These are phyloP conservation scores for Torrubiella hemipterigena DNA, from an alignment of 2,329 filamentous ascomycete genomes.

Conservation along the genomic window DNA sequence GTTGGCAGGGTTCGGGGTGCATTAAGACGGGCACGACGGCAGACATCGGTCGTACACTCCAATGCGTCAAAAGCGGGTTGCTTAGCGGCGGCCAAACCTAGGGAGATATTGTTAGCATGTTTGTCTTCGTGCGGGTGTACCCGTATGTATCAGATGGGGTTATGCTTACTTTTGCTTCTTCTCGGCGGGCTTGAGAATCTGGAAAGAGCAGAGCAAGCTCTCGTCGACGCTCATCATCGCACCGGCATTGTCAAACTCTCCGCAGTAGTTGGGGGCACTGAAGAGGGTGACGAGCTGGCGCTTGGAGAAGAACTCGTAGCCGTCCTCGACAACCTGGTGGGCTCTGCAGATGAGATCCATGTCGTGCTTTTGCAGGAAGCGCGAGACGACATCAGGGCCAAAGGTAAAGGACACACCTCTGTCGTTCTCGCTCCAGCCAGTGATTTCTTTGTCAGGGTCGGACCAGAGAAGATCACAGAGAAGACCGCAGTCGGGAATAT, in stretches of 20 bases:
- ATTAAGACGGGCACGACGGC: no score
- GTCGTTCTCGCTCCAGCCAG: constrained; percentile 98
- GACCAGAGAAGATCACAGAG: constrained; percentile 98
- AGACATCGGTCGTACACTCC: no score
- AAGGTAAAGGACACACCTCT: constrained; percentile 98
- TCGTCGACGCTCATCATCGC: constrained; percentile 99
- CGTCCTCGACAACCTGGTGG: constrained; percentile 97
- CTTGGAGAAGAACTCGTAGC: constrained; percentile 99
- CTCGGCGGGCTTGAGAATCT: constrained; percentile 99
- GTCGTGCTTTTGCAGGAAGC: constrained; percentile 97
- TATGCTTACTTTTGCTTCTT: constrained; percentile 99
- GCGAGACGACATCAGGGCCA: constrained; percentile 89
- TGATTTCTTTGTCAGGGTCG: constrained; percentile 98
- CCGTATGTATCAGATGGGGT: constrained; percentile 7
- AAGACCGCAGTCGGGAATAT: constrained; percentile 95
- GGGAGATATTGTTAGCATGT: constrained; percentile 60
- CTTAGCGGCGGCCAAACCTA: constrained; percentile 97
- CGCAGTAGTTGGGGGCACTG: constrained; percentile 97
- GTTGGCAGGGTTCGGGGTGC: no score
- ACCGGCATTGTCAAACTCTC: constrained; percentile 97
- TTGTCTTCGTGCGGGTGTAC: constrained; percentile 16
- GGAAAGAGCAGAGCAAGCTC: constrained; percentile 96
- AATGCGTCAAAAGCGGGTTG: no score
- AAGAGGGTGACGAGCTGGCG: constrained; percentile 94
- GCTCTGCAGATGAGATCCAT: constrained; percentile 99